phyloP scores from a whole-genome alignment of 331 rosid species.

The Rosa hybrid region DNA sequence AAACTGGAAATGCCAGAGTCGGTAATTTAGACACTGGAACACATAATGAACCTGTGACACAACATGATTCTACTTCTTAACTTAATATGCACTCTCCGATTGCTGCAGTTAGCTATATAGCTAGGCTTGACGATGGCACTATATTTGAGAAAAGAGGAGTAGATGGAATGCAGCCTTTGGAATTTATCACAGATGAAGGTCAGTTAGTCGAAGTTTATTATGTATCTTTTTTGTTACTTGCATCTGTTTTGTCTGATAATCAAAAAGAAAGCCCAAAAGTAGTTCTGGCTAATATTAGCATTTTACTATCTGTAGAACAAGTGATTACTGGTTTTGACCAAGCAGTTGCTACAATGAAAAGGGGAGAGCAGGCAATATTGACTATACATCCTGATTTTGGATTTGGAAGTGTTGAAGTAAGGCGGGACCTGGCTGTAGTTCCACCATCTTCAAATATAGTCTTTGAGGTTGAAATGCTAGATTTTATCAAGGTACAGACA shows the following conservation, averaged over 20 bases:
- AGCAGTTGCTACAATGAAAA: slow-evolving; percentile 70
- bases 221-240: not conserved
- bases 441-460: slow-evolving; percentile 49
- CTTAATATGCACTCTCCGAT: not conserved
- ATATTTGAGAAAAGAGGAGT: slow-evolving; percentile 66
- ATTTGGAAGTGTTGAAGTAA: slow-evolving; percentile 59
- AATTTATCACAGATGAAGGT: slow-evolving; percentile 71
- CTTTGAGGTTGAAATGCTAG: slow-evolving; percentile 58
- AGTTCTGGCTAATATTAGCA: slow-evolving; percentile 19
- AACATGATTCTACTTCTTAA: slow-evolving; percentile 17
- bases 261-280: slow-evolving; percentile 16
- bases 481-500: slow-evolving; percentile 51
- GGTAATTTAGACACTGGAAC: not conserved
- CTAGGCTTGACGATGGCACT: slow-evolving; percentile 63
- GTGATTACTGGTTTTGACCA: slow-evolving; percentile 64
- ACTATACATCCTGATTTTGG: slow-evolving; percentile 68
- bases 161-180: slow-evolving; percentile 49
- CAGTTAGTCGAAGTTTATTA: slow-evolving; percentile 16
- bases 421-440: slow-evolving; percentile 43
- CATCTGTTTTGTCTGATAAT: slow-evolving; percentile 8
- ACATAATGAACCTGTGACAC: not conserved
- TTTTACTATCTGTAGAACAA: slow-evolving; percentile 48
- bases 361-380: slow-evolving; percentile 60
- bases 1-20: not conserved
- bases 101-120: slow-evolving; percentile 53